Evolutionary conservation across 2,329 filamentous ascomycete species (phyloP), one percentile per base, ranked within the genome.

Genomic region (Rhexocercosporidium sp.): DNA sequence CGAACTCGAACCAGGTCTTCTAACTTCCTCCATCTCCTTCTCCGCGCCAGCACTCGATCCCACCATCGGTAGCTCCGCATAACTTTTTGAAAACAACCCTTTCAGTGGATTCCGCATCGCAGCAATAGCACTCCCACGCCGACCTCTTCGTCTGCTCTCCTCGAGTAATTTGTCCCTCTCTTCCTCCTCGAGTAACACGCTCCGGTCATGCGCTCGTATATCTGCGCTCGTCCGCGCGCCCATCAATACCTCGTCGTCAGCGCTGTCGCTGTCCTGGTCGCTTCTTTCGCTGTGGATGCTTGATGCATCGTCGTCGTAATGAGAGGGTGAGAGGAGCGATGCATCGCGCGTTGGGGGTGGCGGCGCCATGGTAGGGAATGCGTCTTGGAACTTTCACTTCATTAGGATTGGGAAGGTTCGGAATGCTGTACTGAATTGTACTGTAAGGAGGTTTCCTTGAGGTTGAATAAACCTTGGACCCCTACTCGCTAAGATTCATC

Each of bases 261-360:
- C 90, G 79, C 88, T 92, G 76, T 93, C 91, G 66, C 88, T 90
- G 75, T 93, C 90, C 77, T 92, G 90, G 75, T 92, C 90, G 80
- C 86, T 89, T 69, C 86, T 86, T 41, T 75, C 76, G 73, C 85
- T 88, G 74, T 89, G 86, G 49, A 92, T 80, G 7, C 90, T 92
- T 14, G 86, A 81, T 62, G 88, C 89, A 78, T 93, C 91, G 51
- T 76, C 76, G 59, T 77, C 76, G 67, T 75, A 74, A 57, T 72
- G 62, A 1, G 66, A 56, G 9, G 75, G 75, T 11, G 75, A 75
- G 12, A 77, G 71, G 34, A 77, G 70, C n/a, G 72, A 73, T 7
- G 65, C 68, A 57, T 72, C 69, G 37, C 70, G 66, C 25, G n/a
- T 31, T 34, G 66, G 56, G 18, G 49, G 31, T 44, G 68, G 63